phyloP scores from a whole-genome alignment of 306 rosid species.

The Cercis canadensis region DNA sequence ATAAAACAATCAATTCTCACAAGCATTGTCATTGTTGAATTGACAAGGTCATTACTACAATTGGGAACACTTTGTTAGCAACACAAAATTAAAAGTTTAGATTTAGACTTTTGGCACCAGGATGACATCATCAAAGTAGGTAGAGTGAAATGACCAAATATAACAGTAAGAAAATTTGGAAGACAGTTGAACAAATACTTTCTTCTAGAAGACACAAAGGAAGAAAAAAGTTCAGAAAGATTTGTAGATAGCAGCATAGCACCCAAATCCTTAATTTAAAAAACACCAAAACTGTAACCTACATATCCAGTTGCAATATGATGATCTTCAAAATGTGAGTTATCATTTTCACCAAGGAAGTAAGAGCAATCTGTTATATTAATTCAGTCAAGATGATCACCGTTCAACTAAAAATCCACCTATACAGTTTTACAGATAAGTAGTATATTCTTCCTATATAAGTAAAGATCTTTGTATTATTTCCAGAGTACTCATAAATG shows the following conservation, averaged over 20 bases:
- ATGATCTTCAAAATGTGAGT: not conserved
- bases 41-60: conserved; percentile 11
- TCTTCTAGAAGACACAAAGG: not conserved
- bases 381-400: too few species aligned
- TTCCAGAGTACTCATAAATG: not conserved
- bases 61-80: not conserved
- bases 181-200: not conserved
- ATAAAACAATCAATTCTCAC: not conserved
- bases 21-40: not conserved
- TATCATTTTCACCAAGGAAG: too few species aligned
- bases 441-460: not conserved
- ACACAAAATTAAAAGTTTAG: not conserved
- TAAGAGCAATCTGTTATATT: too few species aligned
- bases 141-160: too few species aligned
- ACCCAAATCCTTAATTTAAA: conserved; percentile 1
- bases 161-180: too few species aligned
- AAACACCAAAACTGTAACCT: not conserved
- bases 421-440: too few species aligned
- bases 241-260: not conserved
- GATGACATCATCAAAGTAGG: too few species aligned
- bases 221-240: not conserved
- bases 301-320: conserved; percentile 5
- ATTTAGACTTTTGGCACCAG: not conserved
- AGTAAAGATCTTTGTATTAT: not conserved
- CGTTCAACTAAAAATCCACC: too few species aligned